Base-by-base conservation (phyloP, 2,329 filamentous ascomycete species). In the Penicillium aurantiogriseum region DNA sequence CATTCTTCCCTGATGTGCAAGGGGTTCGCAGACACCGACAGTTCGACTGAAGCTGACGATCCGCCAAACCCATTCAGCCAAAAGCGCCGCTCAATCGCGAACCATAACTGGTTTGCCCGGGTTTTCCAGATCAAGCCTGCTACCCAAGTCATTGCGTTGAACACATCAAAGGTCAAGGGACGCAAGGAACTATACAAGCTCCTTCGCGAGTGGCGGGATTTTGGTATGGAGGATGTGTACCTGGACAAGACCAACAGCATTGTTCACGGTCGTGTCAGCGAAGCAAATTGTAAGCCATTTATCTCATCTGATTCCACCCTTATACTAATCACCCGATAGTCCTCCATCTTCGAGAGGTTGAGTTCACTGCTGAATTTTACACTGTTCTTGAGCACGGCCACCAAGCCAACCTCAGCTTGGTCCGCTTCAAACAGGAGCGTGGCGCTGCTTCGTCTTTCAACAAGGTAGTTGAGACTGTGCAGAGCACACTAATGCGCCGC, bases 361-460 rank as follows among this genome's bases (percentile, higher is more conserved):
- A 88, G 15, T 92, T 97, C 74, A 89, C 91, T 17, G 86, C 88
- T 38, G 91, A 97, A 72, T 83, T 97, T 60, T 95, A 95, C 78
- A 91, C 89, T 2, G 88, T 96, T 38, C 88, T 96, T 60, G 90
- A 96, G 76, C 89, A 94, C 69, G 90, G 90, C 47, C 88, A 85
- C 67, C 87, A 86, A 62, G 87, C 85, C 45, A 88, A 88, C 46
- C 82, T 97, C 53, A 90, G 88, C 72, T 86, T 97, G 63, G 86
- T 90, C 31, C 88, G 91, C 36, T 91, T 97, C 72, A 93, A 90
- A 1, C 92, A 97, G 70, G 91, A 94, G 70, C 88, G 88, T 57
- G 94, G 93, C n/a, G 92, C 93, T 2, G 92, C 91, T 38, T 94
- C 89, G 67, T 94, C 89, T 65, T 96, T 97, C 77, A 84, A 91